Base-by-base conservation (phyloP, 371 early-diverging fungal species). In the Mucor lusitanicus region DNA sequence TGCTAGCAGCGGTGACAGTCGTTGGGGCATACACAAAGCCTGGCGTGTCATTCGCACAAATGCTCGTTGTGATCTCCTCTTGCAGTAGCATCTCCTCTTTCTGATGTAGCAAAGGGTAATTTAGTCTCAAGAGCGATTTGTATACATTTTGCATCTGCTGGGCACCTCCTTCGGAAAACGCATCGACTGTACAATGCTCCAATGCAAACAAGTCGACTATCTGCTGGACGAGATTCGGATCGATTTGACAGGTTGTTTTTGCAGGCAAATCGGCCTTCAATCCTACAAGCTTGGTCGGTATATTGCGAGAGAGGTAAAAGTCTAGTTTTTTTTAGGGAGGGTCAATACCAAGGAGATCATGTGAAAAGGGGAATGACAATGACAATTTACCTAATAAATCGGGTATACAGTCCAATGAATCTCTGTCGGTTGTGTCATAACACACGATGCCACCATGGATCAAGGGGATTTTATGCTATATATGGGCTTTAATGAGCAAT, bases 371-470 rank as follows among this genome's bases (percentile, higher is more conserved):
- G 56, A 54, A 27, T 27, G 5, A 58, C 54, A 67, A 68, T 63
- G 58, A 48, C 46, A 65, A 61, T 68, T 65, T 79, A 79, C 82
- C 72, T 57, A 75, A 70, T 62, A 81, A 63, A 68, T 79, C 76
- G 17, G 74, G 74, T 58, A 78, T 61, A 42, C 73, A 72, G 42
- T 76, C 76, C 60, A 77, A 59, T 17, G 77, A 77, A 37, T 70
- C 71, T 39, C 60, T 63, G 62, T 74, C 68, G 2, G 73, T 69
- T 40, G 71, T 64, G 33, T 81, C 81, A 65, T 79, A 81, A 50
- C 82, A 81, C 37, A 79, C 73, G 27, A 81, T 61, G 9, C 74
- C 75, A 54, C 76, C 77, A 61, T 81, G 76, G 27, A 76, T 64
- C 27, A 65, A 56, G 30, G 75, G 68, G 33, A 73, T 32, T n/a